Evolutionary conservation across 352 stramenopile genomes (phyloP).

Genomic region (Phytopythium oedochilum): DNA sequence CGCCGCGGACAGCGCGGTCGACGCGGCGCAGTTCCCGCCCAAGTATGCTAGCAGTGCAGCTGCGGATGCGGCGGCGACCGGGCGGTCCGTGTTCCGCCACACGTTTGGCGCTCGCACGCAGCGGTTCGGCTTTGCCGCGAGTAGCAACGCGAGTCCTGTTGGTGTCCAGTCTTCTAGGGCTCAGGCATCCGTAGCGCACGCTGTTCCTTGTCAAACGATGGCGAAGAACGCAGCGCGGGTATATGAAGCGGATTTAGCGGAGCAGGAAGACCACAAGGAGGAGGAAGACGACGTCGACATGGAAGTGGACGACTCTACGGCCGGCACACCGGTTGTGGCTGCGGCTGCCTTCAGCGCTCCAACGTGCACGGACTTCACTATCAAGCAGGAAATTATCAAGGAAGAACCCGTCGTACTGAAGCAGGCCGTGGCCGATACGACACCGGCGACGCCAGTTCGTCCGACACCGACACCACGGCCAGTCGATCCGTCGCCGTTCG

Average conservation of each 20-base stretch:
- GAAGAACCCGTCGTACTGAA: constrained; percentile 3
- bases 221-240: neutral
- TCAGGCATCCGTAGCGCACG: no score
- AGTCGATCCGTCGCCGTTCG: neutral
- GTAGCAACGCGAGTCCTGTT: constrained; percentile 2
- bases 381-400: constrained; percentile 19
- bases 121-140: constrained; percentile 40
- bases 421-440: neutral
- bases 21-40: constrained; percentile 22
- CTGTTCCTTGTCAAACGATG: no score
- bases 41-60: constrained; percentile 35
- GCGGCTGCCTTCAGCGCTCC: no score
- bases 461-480: neutral
- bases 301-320: constrained; percentile 7
- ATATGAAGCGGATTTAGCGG: neutral
- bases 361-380: no score
- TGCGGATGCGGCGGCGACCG: constrained; percentile 24
- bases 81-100: constrained; percentile 41
- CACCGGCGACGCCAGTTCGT: neutral
- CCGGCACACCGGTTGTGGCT: neutral
- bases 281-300: constrained; percentile 23
- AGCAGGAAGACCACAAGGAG: neutral
- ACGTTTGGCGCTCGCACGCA: constrained; percentile 55
- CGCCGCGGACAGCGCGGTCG: neutral
- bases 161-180: no score